Conservation (phyloP, 208 protist species). For the Trypanosomatidae sp. region DNA sequence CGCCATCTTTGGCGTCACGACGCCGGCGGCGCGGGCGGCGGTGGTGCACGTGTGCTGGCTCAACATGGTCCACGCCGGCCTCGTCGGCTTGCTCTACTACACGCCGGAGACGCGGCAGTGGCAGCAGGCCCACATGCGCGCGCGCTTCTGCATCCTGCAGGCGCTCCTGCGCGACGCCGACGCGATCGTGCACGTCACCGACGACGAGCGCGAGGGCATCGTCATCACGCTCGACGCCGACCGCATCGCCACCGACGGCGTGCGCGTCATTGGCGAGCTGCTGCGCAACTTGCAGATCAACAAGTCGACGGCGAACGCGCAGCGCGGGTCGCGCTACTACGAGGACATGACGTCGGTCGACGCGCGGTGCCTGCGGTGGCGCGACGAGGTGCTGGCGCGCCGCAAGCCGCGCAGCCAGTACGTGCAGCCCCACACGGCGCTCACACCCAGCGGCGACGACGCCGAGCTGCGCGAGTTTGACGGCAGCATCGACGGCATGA, state of each 20-base stretch:
- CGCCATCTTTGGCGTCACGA: slow-evolving; percentile 31
- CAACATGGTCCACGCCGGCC: slow-evolving; percentile 86
- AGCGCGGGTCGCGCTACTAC: slow-evolving; percentile 38
- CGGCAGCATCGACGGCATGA: slow-evolving; percentile 27
- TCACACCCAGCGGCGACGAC: slow-evolving; percentile 15
- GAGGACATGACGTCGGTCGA: slow-evolving; percentile 37
- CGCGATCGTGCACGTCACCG: slow-evolving; percentile 34
- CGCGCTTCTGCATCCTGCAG: slow-evolving; percentile 81
- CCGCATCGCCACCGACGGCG: slow-evolving; percentile 70
- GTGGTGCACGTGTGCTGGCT: slow-evolving; percentile 83
- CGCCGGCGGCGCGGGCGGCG: slow-evolving; percentile 17
- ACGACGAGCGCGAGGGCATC: slow-evolving; percentile 37
- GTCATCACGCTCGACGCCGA: slow-evolving; percentile 45
- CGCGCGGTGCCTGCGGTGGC: slow-evolving; percentile 43
- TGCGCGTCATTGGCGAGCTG: slow-evolving; percentile 54
- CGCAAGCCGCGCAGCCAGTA: slow-evolving; percentile 86
- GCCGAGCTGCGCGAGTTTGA: slow-evolving; percentile 42
- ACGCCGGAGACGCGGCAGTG: slow-evolving; percentile 70
- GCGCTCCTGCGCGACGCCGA: slow-evolving; percentile 40
- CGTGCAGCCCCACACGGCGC: slow-evolving; percentile 60
- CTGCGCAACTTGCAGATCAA: slow-evolving; percentile 57
- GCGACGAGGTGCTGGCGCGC: slow-evolving; percentile 51
- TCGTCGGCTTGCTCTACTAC: slow-evolving; percentile 86
- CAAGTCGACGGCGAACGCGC: slow-evolving; percentile 67
- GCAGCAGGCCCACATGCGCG: slow-evolving; percentile 89